A percentile compares a stretch with the other conserved stretches of the same genome.
Conservation (phyloP, 495 filamentous ascomycete species). For the Talaromyces liani region DNA sequence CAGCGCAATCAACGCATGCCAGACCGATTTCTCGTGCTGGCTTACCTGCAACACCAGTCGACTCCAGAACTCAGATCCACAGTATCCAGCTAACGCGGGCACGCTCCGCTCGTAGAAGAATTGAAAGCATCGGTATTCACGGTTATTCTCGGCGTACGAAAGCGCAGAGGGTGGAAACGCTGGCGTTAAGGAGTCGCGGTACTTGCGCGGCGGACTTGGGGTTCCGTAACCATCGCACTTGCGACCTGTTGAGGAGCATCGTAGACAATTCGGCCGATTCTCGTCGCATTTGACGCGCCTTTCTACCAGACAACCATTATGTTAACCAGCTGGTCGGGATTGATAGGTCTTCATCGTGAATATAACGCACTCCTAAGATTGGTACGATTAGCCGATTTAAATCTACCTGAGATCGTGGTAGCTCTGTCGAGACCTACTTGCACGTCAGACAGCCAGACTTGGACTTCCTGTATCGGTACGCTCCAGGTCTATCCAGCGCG, state of each 20-base stretch:
- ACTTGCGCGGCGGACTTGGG: neutral
- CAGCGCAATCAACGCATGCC: constrained; percentile 55
- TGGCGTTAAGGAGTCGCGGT: neutral
- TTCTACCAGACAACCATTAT: constrained; percentile 10
- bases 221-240: constrained; percentile 27
- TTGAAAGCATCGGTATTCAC: constrained; percentile 49
- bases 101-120: constrained; percentile 53
- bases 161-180: neutral
- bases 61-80: constrained; percentile 56
- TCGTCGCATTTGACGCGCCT: constrained; percentile 47
- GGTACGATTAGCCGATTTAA: neutral
- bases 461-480: constrained; percentile 1
- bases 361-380: neutral
- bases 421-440: constrained; percentile 20
- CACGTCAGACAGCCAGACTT: constrained; percentile 42
- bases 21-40: constrained; percentile 51
- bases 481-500: neutral
- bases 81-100: constrained; percentile 54
- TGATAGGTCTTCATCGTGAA: neutral
- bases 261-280: constrained; percentile 24
- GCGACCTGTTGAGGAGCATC: constrained; percentile 29
- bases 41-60: constrained; percentile 46
- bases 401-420: neutral
- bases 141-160: constrained; percentile 8
- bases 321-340: neutral